Base-by-base conservation (phyloP, 768 basidiomycete species). In the Chalciporus chontae region DNA sequence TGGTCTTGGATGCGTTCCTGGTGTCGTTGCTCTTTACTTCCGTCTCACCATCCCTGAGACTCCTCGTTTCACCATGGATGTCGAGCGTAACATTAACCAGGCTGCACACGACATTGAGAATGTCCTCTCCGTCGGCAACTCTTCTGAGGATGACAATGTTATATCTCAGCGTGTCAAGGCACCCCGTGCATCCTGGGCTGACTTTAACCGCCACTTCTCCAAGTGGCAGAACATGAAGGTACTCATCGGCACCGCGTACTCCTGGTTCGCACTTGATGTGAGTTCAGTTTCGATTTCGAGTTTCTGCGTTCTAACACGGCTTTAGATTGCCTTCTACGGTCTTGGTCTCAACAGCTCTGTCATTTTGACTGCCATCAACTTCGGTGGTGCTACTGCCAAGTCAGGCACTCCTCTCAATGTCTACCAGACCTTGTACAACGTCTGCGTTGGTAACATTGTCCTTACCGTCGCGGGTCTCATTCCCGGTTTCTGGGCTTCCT, bases 41-140 rank as follows among this genome's bases (percentile, higher is more conserved):
- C 89, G 92, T 65, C 78, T 94, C 29, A 93, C 91, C 21, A 93
- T 94, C 61, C 90, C 92, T 3, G 91, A 94, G 67, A 94, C 91
- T 0, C 92, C 92, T 23, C 89, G 92, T 48, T 84, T 78, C 67
- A 95, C 92, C 51, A 93, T 94, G 87, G 92, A 94, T 73, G 80
- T 94, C 52, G 90, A 93, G 68, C 75, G 77, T 42, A 92, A 94
- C 66, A 72, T 94, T 39, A 73, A 78, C 36, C 87, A 86, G 62
- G 92, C 90, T 7, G 48, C 81, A 1, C 69, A 76, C 26, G 92
- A 94, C 59, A 87, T 92, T 54, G 77, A 85, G 50, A 75, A 77
- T 40, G 87, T 90, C 48, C 54, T 93, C 40, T 70, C 73, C 17
- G 72, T 71, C 14, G 78, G 79, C 32, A 70, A 61, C 7, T 73